Conservation (phyloP, 805 yeast species). For the Candida suzukii region DNA sequence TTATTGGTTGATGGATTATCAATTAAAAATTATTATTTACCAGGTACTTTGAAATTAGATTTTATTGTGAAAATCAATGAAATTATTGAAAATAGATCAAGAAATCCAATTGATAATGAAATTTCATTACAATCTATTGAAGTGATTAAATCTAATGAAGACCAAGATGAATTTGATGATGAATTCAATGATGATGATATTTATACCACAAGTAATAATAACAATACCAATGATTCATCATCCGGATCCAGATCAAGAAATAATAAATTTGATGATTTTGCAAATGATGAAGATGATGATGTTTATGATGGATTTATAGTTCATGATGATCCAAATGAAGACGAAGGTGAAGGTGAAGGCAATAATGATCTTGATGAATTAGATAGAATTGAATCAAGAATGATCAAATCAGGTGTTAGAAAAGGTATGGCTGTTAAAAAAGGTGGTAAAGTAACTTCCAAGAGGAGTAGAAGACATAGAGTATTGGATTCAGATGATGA, state of each 20-base stretch:
- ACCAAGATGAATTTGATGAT: neutral
- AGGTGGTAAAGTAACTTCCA: conserved; percentile 8
- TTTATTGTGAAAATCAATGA: neutral
- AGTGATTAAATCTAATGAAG: neutral
- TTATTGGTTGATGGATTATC: neutral
- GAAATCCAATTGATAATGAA: neutral
- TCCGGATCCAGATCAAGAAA: neutral
- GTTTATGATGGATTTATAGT: conserved; percentile 8
- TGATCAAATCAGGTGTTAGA: neutral
- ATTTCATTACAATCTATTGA: neutral
- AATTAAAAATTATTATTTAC: neutral
- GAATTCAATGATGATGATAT: neutral
- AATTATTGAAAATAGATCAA: neutral
- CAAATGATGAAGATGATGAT: conserved; percentile 11
- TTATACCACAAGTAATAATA: too few species aligned
- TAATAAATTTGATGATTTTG: conserved; percentile 5
- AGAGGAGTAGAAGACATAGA: conserved; percentile 5
- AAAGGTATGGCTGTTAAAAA: conserved; percentile 23
- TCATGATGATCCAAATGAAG: conserved; percentile 3
- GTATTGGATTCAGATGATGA: conserved; percentile 9
- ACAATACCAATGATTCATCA: neutral
- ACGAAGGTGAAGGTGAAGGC: conserved; percentile 14
- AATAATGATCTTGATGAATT: conserved; percentile 10
- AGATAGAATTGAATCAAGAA: conserved; percentile 1
- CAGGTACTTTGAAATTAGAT: neutral